These are phyloP conservation scores for Heterobasidion annosum DNA, from an alignment of 1,284 basidiomycete species.

Conservation along the genomic window DNA sequence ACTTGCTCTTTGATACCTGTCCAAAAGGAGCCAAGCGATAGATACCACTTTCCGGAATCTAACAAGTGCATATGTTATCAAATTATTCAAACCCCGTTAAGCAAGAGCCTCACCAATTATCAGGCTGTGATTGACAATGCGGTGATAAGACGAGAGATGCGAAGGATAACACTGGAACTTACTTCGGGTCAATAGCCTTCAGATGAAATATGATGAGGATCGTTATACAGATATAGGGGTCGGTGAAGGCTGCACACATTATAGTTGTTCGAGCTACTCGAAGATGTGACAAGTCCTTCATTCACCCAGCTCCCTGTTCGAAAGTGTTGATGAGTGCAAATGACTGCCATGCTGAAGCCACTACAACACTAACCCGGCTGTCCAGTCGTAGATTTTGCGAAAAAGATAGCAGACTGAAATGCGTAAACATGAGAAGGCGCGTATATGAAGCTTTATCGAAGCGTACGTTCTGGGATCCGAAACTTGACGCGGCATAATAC, in stretches of 20 bases:
- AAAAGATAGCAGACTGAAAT: constrained; percentile 35
- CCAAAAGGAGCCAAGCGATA: constrained; percentile 44
- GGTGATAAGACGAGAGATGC: no score
- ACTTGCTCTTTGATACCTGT: constrained; percentile 36
- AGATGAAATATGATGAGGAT: background rate
- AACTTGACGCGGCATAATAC: constrained; percentile 35
- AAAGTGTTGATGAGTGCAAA: constrained; percentile 7
- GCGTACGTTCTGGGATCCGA: constrained; percentile 34
- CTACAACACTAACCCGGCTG: constrained; percentile 22
- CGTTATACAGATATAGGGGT: background rate
- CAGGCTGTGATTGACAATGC: no score
- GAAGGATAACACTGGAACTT: background rate
- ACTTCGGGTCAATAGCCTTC: background rate
- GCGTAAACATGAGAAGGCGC: background rate
- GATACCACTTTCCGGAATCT: constrained; percentile 23
- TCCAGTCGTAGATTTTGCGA: constrained; percentile 37
- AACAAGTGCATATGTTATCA: background rate
- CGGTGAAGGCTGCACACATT: constrained; percentile 29
- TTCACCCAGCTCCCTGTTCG: constrained; percentile 32
- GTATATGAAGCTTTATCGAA: background rate
- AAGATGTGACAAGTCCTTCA: constrained; percentile 40
- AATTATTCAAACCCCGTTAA: no score
- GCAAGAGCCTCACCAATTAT: no score
- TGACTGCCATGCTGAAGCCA: background rate
- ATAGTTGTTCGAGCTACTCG: constrained; percentile 29